Evolutionary conservation across 768 basidiomycete species (phyloP).

Genomic region (Russula sp.): DNA sequence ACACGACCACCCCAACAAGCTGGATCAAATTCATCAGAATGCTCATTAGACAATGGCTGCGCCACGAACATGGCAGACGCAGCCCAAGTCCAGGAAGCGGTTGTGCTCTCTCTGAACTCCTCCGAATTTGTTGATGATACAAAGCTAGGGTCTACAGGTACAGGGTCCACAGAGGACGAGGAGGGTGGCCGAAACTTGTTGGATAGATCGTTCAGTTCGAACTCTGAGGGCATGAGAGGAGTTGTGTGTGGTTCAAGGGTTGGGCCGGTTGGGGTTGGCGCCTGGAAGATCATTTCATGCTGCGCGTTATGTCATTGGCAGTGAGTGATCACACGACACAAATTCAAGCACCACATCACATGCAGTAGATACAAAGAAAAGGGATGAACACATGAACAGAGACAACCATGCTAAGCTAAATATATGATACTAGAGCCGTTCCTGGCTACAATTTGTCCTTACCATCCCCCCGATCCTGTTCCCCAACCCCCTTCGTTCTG

Average conservation of each 20-base stretch:
- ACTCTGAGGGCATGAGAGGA: slow-evolving; percentile 12
- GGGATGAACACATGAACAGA: neutral
- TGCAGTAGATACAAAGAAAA: neutral
- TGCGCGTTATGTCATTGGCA: neutral
- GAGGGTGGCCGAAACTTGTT: slow-evolving; percentile 9
- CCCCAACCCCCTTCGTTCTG: slow-evolving; percentile 41
- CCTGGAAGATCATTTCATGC: neutral
- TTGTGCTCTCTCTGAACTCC: slow-evolving; percentile 9
- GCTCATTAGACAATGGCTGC: slow-evolving; percentile 1
- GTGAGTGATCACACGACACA: slow-evolving; percentile 7
- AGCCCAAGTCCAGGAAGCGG: slow-evolving; percentile 17
- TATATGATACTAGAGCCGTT: slow-evolving; percentile 19
- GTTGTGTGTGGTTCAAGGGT: neutral
- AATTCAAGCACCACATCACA: slow-evolving; percentile 3
- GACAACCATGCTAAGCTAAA: slow-evolving; percentile 17
- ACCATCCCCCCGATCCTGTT: slow-evolving; percentile 28
- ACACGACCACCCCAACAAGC: slow-evolving; percentile 24
- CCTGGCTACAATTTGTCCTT: slow-evolving; percentile 6
- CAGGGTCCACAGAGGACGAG: neutral
- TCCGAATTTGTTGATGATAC: neutral
- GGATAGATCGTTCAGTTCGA: slow-evolving; percentile 38
- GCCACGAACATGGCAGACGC: slow-evolving; percentile 17
- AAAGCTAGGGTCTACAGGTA: neutral
- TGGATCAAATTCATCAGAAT: slow-evolving; percentile 4
- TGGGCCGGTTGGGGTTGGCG: neutral